These are phyloP conservation scores for Aspergillus pseudotamarii DNA, from an alignment of 2,329 filamentous ascomycete genomes.

Conservation along the genomic window DNA sequence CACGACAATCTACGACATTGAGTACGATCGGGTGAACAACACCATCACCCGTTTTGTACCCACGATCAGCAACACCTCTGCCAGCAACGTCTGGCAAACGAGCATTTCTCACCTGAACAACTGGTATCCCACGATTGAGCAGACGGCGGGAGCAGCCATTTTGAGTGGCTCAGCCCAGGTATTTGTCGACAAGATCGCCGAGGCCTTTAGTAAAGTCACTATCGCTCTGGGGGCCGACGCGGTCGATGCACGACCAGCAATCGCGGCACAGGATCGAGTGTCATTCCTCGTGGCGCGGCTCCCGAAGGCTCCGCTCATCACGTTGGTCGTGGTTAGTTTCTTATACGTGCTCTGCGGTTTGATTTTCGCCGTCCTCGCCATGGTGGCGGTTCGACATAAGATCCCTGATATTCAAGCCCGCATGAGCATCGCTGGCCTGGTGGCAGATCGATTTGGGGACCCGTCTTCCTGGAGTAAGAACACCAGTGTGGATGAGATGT, in stretches of 20 bases:
- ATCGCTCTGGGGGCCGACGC: background rate
- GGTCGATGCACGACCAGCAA: background rate
- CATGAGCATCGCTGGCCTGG: background rate
- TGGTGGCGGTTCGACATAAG: background rate
- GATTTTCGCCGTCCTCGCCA: background rate
- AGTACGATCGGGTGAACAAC: constrained; percentile 23
- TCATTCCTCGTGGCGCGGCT: background rate
- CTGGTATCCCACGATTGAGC: constrained; percentile 4
- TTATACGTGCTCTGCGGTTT: constrained; percentile 4
- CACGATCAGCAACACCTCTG: constrained; percentile 17
- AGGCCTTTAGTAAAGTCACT: background rate
- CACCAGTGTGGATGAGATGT: background rate
- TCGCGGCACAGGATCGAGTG: background rate
- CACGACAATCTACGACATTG: constrained; percentile 25
- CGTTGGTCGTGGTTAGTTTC: constrained; percentile 2
- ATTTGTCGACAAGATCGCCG: constrained; percentile 9
- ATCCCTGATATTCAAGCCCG: constrained; percentile 4
- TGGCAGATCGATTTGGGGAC: constrained; percentile 4
- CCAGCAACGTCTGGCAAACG: constrained; percentile 16
- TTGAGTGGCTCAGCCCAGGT: constrained; percentile 2
- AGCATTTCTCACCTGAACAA: background rate
- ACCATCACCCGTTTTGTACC: constrained; percentile 15
- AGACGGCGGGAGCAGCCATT: background rate
- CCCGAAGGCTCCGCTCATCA: constrained; percentile 1
- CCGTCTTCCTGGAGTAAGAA: background rate